A percentile compares a stretch with the other conserved stretches of the same genome.
These are phyloP conservation scores for Calamus simplicifolius DNA, from an alignment of 176 grass and related monocot species.

Conservation along the genomic window DNA sequence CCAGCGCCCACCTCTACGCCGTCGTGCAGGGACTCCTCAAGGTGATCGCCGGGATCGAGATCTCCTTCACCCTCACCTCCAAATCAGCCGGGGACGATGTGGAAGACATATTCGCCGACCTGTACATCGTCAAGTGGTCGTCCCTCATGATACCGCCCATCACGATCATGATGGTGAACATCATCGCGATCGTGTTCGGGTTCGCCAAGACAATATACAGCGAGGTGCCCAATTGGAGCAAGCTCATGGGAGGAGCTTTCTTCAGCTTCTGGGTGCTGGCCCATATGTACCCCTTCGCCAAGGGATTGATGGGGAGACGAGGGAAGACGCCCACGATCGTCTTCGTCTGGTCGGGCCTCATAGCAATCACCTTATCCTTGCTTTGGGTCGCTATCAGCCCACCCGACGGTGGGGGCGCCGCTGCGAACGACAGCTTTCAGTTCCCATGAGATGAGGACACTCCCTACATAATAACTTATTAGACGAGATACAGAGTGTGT, in stretches of 20 bases:
- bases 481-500: too few relatives aligned
- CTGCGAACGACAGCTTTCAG: slow-evolving; percentile 28
- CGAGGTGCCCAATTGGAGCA: slow-evolving; percentile 70
- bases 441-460: slow-evolving; percentile 81
- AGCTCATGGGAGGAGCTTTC: slow-evolving; percentile 74
- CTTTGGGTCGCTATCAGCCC: slow-evolving; percentile 81
- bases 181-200: slow-evolving; percentile 75
- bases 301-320: slow-evolving; percentile 73
- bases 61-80: slow-evolving; percentile 77
- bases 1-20: slow-evolving; percentile 73
- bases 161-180: slow-evolving; percentile 84
- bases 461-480: too few relatives aligned
- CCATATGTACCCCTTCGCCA: slow-evolving; percentile 77
- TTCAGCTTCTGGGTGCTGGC: slow-evolving; percentile 90
- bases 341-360: slow-evolving; percentile 69
- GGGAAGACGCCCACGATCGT: slow-evolving; percentile 89
- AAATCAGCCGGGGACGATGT: slow-evolving; percentile 57
- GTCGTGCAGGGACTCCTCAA: slow-evolving; percentile 70
- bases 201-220: slow-evolving; percentile 70
- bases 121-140: slow-evolving; percentile 73
- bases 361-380: slow-evolving; percentile 70
- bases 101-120: slow-evolving; percentile 77
- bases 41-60: slow-evolving; percentile 82
- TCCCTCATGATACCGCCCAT: slow-evolving; percentile 81
- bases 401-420: slow-evolving; percentile 22